Base-by-base conservation (phyloP, 805 yeast species). In the Gaillardinia entomophila region DNA sequence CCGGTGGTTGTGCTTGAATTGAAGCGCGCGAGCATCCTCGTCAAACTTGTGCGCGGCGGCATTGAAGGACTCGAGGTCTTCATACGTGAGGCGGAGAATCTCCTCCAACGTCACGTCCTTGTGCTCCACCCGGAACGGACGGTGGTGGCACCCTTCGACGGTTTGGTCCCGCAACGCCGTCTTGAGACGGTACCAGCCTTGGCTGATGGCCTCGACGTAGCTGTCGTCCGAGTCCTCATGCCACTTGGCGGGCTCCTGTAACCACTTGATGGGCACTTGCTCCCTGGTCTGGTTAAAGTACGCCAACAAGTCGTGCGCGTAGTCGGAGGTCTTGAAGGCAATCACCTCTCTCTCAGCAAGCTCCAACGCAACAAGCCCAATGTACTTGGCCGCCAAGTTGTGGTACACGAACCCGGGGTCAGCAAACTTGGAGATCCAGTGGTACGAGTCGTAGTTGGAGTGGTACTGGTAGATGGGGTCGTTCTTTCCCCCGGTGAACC, bases 301-400 rank as follows among this genome's bases (percentile, higher is more conserved):
- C 2, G 41, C 30, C 6, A 49, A 28, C 30, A 80, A 68, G 12
- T 61, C 58, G 5, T 47, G 34, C n/a, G 78, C 55, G 49, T 79
- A 80, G 27, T 68, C 68, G 4, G 50, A 37, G 1, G 74, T 48
- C n/a, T 59, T 58, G 34, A 77, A 67, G 20, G 62, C 63, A 7
- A 79, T 53, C 2, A 83, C 63, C 46, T 79, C 84, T 31, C 62
- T 68, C 41, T 81, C 84, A 44, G 73, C 62, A 31, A 81, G 48
- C 31, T 68, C 66, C 36, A 82, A 54, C 1, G 71, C 57, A 8
- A 78, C 49, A 27, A 80, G 57, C 0, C 88, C 83, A 33, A 74
- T 56, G 50, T 73, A 76, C 44, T 75, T 77, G 2, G 86, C 76
- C 34, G 79, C 49, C 15, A 73, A 62, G 39, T 70, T 72, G 40